A percentile compares a stretch with the other conserved stretches of the same genome.
Evolutionary conservation across 1,284 basidiomycete genomes (phyloP).

Genomic region (Rhodotorula sp.): DNA sequence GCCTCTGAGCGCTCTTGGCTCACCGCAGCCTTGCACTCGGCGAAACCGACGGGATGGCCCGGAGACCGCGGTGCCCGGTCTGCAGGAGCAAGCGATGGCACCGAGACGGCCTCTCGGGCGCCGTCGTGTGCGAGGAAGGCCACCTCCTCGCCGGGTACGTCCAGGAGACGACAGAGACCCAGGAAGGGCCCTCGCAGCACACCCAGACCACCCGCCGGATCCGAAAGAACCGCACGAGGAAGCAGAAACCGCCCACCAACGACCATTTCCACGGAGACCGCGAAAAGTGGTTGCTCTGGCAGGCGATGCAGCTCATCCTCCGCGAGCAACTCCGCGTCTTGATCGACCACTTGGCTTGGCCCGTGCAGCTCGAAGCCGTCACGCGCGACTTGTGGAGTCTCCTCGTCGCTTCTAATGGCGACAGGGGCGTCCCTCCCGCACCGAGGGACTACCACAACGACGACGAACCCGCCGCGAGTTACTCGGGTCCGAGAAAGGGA

Average conservation of each 20-base stretch:
- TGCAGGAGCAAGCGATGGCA: constrained; percentile 41
- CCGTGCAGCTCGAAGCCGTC: constrained; percentile 31
- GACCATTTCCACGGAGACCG: constrained; percentile 35
- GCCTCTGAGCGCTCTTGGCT: not conserved
- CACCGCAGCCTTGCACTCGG: not conserved
- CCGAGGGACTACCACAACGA: constrained; percentile 26
- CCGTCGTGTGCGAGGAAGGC: constrained; percentile 43
- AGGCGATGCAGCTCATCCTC: constrained; percentile 36
- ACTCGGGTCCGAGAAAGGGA: constrained; percentile 26
- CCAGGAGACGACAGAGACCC: constrained; percentile 34
- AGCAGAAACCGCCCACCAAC: constrained; percentile 13
- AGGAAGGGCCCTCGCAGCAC: constrained; percentile 24
- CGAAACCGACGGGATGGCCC: constrained; percentile 5
- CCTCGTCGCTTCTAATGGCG: constrained; percentile 15
- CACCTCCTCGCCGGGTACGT: constrained; percentile 42
- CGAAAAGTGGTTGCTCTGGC: constrained; percentile 25
- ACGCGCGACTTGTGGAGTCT: constrained; percentile 31
- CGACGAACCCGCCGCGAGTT: constrained; percentile 30
- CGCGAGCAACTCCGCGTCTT: constrained; percentile 30
- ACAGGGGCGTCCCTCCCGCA: constrained; percentile 8
- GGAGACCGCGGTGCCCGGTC: constrained; percentile 37
- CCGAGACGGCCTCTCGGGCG: constrained; percentile 38
- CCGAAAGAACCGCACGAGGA: constrained; percentile 23
- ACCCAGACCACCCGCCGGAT: constrained; percentile 21
- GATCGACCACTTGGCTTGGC: constrained; percentile 36